Conservation (phyloP, 2,329 filamentous ascomycete species). For the Drechslerella dactyloides region DNA sequence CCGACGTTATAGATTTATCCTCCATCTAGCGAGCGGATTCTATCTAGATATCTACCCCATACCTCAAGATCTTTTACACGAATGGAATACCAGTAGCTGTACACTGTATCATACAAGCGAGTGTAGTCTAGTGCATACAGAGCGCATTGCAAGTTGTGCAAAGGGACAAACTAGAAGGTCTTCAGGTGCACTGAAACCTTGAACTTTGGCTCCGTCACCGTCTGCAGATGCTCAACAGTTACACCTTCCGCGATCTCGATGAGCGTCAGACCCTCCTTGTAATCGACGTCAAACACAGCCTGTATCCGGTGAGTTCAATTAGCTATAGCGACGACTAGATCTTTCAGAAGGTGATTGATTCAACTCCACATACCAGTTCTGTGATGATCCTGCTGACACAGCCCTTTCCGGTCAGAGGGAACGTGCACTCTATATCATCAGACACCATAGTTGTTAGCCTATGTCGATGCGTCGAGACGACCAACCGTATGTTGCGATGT, state of each 20-base stretch:
- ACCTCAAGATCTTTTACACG: too few relatives aligned
- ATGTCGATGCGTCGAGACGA: too few relatives aligned
- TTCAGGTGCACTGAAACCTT: conserved; percentile 67
- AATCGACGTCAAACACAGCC: conserved; percentile 74
- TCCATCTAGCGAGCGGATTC: too few relatives aligned
- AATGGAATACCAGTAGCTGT: too few relatives aligned
- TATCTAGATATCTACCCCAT: too few relatives aligned
- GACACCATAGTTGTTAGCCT: conserved; percentile 8
- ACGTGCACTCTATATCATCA: conserved; percentile 63
- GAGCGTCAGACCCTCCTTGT: conserved; percentile 69
- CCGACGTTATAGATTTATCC: too few relatives aligned
- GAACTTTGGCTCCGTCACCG: conserved; percentile 74
- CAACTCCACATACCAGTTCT: conserved; percentile 67
- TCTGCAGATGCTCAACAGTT: conserved; percentile 70
- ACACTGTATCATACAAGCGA: too few relatives aligned
- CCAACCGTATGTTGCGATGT: neutral
- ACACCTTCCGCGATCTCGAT: conserved; percentile 75
- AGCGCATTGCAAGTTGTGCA: too few relatives aligned
- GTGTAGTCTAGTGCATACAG: too few relatives aligned
- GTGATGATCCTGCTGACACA: conserved; percentile 77
- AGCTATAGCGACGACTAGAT: conserved; percentile 19
- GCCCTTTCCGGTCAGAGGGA: conserved; percentile 70
- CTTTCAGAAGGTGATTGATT: neutral
- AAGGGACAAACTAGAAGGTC: conserved; percentile 62
- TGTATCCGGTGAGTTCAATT: conserved; percentile 57